A percentile compares a stretch with the other conserved stretches of the same genome.
phyloP scores from a whole-genome alignment of 345 rosid genomes.

The Pistacia atlantica region DNA sequence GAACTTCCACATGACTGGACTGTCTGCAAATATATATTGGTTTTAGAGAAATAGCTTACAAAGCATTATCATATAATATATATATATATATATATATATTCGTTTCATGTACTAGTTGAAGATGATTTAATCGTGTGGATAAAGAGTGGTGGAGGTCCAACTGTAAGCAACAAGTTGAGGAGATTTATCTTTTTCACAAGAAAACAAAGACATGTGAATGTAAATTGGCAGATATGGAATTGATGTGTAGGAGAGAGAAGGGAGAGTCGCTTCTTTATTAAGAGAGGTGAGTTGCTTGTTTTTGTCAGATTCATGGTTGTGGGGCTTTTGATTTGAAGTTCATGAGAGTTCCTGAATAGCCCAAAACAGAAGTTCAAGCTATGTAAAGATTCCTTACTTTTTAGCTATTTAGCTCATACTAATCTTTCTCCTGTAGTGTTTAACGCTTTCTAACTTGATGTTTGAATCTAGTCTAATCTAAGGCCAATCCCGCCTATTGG shows the following conservation, averaged over 20 bases:
- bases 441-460: not conserved
- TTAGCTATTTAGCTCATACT: not conserved
- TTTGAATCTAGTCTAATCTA: not conserved
- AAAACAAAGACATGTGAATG: slow-evolving; percentile 69
- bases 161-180: slow-evolving; percentile 31
- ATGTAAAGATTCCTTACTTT: not conserved
- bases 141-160: slow-evolving; percentile 39
- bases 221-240: slow-evolving; percentile 50
- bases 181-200: slow-evolving; percentile 36
- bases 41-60: slow-evolving; percentile 15
- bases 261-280: not conserved
- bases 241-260: slow-evolving; percentile 26
- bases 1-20: slow-evolving; percentile 14
- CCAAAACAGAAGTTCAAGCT: not conserved
- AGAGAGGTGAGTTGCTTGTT: slow-evolving; percentile 4
- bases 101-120: slow-evolving; percentile 1
- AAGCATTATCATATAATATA: slow-evolving; percentile 18
- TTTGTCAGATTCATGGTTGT: slow-evolving; percentile 25
- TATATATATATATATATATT: no score
- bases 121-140: slow-evolving; percentile 34
- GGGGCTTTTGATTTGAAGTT: slow-evolving; percentile 28
- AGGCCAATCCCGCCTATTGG: not conserved
- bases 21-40: slow-evolving; percentile 12
- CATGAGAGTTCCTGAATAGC: slow-evolving; percentile 1
- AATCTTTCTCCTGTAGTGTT: not conserved